Evolutionary conservation across 1,139 yeast species (phyloP).

Genomic region (Taiozyma sp.): DNA sequence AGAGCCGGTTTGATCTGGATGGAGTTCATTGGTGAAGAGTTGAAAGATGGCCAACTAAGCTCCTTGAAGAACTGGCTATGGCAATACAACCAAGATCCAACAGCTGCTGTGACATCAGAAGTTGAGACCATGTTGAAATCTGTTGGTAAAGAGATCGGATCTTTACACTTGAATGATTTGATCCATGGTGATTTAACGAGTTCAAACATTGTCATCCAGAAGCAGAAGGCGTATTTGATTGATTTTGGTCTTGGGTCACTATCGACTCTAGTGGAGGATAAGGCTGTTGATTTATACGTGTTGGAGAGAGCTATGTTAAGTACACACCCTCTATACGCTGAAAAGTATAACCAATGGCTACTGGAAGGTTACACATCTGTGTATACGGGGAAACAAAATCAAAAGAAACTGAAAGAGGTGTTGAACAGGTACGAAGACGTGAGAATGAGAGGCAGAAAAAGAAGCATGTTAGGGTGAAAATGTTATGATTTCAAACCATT

Average conservation of each 20-base stretch:
- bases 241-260: constrained; percentile 88
- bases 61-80: constrained; percentile 72
- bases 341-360: constrained; percentile 62
- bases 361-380: constrained; percentile 64
- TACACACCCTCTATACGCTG: constrained; percentile 79
- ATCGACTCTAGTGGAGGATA: constrained; percentile 78
- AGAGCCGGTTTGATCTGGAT: constrained; percentile 83
- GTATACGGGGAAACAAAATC: constrained; percentile 33
- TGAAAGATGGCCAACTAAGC: constrained; percentile 44
- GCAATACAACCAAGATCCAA: constrained; percentile 42
- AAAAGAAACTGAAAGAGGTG: constrained; percentile 49
- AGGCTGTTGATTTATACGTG: constrained; percentile 94
- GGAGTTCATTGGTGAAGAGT: constrained; percentile 60
- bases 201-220: constrained; percentile 69
- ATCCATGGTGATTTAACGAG: constrained; percentile 95
- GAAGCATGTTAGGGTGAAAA: constrained; percentile 81
- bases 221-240: constrained; percentile 54
- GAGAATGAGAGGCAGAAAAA: constrained; percentile 86
- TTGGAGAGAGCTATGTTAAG: constrained; percentile 87
- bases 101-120: constrained; percentile 27
- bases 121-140: constrained; percentile 39
- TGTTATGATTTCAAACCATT: neutral
- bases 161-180: constrained; percentile 70
- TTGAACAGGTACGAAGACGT: constrained; percentile 73
- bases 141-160: constrained; percentile 71